Evolutionary conservation across 2,329 filamentous ascomycete species (phyloP).

Genomic region (Claviceps monticola): DNA sequence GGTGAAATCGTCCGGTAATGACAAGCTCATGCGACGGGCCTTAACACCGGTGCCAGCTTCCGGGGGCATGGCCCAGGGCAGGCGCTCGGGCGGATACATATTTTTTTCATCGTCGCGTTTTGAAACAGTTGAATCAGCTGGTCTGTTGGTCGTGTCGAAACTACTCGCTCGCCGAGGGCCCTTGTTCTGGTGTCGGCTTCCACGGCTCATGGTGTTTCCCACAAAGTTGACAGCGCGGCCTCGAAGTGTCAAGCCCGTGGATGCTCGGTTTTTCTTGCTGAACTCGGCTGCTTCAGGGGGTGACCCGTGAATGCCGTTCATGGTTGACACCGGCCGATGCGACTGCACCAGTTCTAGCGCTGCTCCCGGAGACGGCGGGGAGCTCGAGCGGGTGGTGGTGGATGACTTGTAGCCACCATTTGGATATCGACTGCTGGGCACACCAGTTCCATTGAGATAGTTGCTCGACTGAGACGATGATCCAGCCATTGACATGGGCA

Average conservation of each 20-base stretch:
- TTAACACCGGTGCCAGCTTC: slow-evolving; percentile 63
- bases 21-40: slow-evolving; percentile 62
- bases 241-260: slow-evolving; percentile 36
- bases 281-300: slow-evolving; percentile 32
- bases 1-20: slow-evolving; percentile 58
- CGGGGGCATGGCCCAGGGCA: slow-evolving; percentile 48
- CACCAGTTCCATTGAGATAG: slow-evolving; percentile 2
- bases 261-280: slow-evolving; percentile 35
- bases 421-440: slow-evolving; percentile 27
- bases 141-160: slow-evolving; percentile 27
- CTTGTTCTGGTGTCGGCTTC: slow-evolving; percentile 12
- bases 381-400: slow-evolving; percentile 32
- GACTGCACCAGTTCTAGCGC: slow-evolving; percentile 27
- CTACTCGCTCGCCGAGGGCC: slow-evolving; percentile 30
- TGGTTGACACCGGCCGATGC: slow-evolving; percentile 8
- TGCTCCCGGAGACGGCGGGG: slow-evolving; percentile 36
- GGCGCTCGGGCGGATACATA: slow-evolving; percentile 25
- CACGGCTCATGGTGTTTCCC: slow-evolving; percentile 14
- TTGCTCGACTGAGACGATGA: slow-evolving; percentile 8
- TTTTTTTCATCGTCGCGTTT: slow-evolving; percentile 12
- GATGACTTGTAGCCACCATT: slow-evolving; percentile 26
- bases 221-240: slow-evolving; percentile 35
- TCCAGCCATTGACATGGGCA: slow-evolving; percentile 11
- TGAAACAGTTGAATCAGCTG: slow-evolving; percentile 11
- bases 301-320: slow-evolving; percentile 12